phyloP scores from a whole-genome alignment of 139 green algal species.

The Coelastrella sp. region DNA sequence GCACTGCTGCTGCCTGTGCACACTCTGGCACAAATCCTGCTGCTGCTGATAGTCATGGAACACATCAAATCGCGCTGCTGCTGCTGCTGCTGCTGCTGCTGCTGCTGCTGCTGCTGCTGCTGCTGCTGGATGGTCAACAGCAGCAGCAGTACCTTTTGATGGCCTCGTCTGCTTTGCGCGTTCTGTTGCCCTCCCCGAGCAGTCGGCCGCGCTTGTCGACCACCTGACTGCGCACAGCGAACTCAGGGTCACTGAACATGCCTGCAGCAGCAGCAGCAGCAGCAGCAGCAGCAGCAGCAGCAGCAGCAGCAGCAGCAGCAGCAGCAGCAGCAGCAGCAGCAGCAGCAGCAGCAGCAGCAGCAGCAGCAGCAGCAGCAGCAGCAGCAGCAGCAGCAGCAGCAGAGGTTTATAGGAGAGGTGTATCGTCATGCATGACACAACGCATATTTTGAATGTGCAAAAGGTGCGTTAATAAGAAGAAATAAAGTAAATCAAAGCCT shows the following conservation, averaged over 20 bases:
- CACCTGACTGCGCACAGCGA: slow-evolving; percentile 55
- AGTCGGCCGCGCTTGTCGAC: slow-evolving; percentile 91
- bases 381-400: background rate
- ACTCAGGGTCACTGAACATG: slow-evolving; percentile 90
- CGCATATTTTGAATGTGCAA: no score
- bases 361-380: slow-evolving; percentile 5
- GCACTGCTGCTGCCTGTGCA: no score
- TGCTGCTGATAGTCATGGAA: slow-evolving; percentile 16
- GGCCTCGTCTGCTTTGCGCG: slow-evolving; percentile 1
- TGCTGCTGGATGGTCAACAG: background rate
- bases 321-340: slow-evolving; percentile 5
- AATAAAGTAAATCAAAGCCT: no score
- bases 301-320: slow-evolving; percentile 9
- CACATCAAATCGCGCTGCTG: background rate
- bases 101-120: background rate
- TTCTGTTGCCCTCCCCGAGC: slow-evolving; percentile 48
- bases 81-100: background rate
- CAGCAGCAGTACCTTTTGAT: slow-evolving; percentile 1
- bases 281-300: background rate
- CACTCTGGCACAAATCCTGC: background rate
- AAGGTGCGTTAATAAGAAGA: no score
- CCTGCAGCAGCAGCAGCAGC: slow-evolving; percentile 51
- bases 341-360: background rate
- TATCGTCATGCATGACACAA: no score
- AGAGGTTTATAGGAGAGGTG: background rate